Conservation (phyloP, 306 rosid genomes). For the Castanopsis chinensis region DNA sequence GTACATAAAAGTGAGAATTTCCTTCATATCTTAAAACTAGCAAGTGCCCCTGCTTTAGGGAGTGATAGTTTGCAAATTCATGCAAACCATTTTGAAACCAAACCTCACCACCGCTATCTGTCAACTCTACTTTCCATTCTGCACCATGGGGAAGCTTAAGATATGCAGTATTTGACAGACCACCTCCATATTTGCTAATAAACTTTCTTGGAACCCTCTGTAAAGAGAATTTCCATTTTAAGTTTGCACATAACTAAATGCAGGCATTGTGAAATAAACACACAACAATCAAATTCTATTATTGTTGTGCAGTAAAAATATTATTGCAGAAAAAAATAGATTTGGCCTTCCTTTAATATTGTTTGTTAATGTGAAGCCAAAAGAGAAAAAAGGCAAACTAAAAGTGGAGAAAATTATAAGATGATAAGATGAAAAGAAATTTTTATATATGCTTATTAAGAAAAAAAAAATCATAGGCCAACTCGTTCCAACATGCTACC, state of each 20-base stretch:
- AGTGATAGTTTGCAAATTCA: neutral
- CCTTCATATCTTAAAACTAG: constrained; percentile 19
- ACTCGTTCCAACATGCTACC: too few relatives aligned
- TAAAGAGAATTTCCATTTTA: neutral
- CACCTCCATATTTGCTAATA: neutral
- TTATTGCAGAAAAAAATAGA: too few relatives aligned
- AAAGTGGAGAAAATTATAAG: too few relatives aligned
- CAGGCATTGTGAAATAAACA: too few relatives aligned
- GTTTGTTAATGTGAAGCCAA: too few relatives aligned
- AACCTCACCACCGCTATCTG: neutral
- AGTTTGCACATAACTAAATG: neutral
- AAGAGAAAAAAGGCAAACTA: too few relatives aligned
- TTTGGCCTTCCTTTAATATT: too few relatives aligned
- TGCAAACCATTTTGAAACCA: constrained; percentile 17
- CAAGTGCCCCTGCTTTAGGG: neutral
- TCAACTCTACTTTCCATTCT: constrained; percentile 7
- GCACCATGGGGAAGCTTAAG: constrained; percentile 7
- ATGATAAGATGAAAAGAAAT: too few relatives aligned
- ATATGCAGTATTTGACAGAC: neutral
- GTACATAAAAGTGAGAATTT: constrained; percentile 16
- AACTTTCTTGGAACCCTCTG: neutral
- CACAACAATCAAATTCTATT: too few relatives aligned
- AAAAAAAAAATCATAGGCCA: too few relatives aligned
- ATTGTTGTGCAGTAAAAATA: too few relatives aligned
- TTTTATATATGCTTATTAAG: too few relatives aligned